A percentile compares a stretch with the other conserved stretches of the same genome.
These are phyloP conservation scores for Solanum tacnaense DNA, from an alignment of 257 asterid genomes.

Conservation along the genomic window DNA sequence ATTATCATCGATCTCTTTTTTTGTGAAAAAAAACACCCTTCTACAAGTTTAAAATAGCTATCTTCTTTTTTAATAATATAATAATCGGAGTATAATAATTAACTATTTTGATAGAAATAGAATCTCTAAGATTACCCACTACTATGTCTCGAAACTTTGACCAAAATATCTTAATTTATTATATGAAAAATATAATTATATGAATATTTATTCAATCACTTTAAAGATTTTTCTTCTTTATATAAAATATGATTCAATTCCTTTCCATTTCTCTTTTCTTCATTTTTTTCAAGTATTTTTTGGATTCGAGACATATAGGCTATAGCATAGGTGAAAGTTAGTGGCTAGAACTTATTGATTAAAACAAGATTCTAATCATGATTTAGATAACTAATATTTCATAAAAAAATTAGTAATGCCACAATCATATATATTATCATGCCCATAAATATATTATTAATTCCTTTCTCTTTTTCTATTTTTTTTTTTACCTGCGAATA, in stretches of 20 bases:
- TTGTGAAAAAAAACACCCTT: too few species aligned
- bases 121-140: neutral
- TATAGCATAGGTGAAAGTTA: neutral
- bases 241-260: too few species aligned
- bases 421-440: neutral
- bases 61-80: too few species aligned
- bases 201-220: neutral
- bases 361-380: neutral
- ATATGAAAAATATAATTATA: neutral
- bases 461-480: neutral
- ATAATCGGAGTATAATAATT: too few species aligned
- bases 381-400: neutral
- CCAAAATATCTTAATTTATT: too few species aligned
- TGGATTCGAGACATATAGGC: neutral
- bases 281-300: too few species aligned
- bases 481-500: too few species aligned
- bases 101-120: neutral
- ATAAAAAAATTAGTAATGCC: neutral
- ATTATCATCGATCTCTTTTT: neutral
- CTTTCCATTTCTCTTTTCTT: neutral
- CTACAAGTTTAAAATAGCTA: neutral
- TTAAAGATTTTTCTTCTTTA: too few species aligned
- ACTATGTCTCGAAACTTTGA: too few species aligned
- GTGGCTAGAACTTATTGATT: neutral
- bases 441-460: neutral